Evolutionary conservation across 108 stramenopile species (phyloP), one percentile per base, ranked within the genome.

Genomic region (Epipyxis sp.): DNA sequence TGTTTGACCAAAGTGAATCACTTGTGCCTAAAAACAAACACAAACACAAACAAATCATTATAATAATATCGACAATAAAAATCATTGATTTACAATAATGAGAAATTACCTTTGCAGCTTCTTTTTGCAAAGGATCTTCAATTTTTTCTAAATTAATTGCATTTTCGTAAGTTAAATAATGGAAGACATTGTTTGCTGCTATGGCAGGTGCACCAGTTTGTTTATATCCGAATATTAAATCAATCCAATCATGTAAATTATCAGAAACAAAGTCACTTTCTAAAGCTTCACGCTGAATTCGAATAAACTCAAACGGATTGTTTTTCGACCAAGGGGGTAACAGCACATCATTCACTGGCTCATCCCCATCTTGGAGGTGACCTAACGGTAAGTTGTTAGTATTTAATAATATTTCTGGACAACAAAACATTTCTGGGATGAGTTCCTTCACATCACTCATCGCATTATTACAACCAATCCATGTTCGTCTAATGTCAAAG

Each of bases 81-180:
- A 6, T n/a, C n/a, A n/a, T n/a, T n/a, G n/a, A n/a, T n/a, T n/a
- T n/a, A n/a, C n/a, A n/a, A n/a, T n/a, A 25, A 57, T 16, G 54
- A 57, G 54, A 25, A 65, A 3, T 65, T 65, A 65, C 61, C 61
- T 65, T 65, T 10, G 92, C 91, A 30, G 94, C 94, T 13, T 89
- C 84, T 25, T 91, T 80, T 45, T 92, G 89, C 37, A 92, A 59
- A 0, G 91, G 92, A 83, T 97, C 94, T 16, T 87, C 87, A 50
- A 98, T 94, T 79, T 89, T 91, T 59, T 94, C 91, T 25, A 97
- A 79, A 72, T 99, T 96, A 13, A 99, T 94, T 20, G 93, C 89
- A n/a, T 95, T 96, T 87, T 97, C 96, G 79, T 99, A 99, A 3
- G 93, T 94, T 25, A 97, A 89, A 69, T 92, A 91, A 85, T 95